These are phyloP conservation scores for Podaxis mareebaensis DNA, from an alignment of 768 basidiomycete species.

Conservation along the genomic window DNA sequence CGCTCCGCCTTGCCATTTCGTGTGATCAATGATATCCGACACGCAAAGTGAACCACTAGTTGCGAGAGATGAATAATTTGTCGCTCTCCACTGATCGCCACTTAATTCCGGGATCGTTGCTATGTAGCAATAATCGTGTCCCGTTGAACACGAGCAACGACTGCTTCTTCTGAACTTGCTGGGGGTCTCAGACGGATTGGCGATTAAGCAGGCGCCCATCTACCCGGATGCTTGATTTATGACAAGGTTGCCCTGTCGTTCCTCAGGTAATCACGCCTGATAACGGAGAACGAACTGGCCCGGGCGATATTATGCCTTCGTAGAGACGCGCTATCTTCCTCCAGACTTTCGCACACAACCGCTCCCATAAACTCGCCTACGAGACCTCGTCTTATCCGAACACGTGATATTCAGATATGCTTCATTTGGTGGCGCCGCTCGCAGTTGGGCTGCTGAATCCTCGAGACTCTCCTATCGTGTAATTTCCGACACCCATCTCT, in stretches of 20 bases:
- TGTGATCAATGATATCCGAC: neutral
- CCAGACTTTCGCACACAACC: neutral
- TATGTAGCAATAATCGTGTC: neutral
- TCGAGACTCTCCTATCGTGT: neutral
- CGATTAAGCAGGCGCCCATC: neutral
- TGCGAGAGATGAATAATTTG: neutral
- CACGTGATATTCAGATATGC: neutral
- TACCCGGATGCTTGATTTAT: too few relatives aligned
- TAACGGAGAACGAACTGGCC: too few relatives aligned
- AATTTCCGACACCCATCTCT: conserved; percentile 1
- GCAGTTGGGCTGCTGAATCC: neutral
- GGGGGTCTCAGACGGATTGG: neutral
- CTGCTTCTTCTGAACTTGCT: neutral
- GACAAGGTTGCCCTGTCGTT: too few relatives aligned
- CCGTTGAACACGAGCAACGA: neutral
- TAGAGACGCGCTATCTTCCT: neutral
- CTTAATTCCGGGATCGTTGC: neutral
- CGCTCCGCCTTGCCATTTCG: neutral
- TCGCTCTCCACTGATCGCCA: neutral
- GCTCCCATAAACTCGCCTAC: neutral
- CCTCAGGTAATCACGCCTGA: too few relatives aligned
- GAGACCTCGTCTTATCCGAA: neutral
- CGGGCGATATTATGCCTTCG: neutral
- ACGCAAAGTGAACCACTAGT: neutral
- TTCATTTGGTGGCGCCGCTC: neutral